phyloP scores from a whole-genome alignment of 2,329 filamentous ascomycete genomes.

The Fusarium napiforme region DNA sequence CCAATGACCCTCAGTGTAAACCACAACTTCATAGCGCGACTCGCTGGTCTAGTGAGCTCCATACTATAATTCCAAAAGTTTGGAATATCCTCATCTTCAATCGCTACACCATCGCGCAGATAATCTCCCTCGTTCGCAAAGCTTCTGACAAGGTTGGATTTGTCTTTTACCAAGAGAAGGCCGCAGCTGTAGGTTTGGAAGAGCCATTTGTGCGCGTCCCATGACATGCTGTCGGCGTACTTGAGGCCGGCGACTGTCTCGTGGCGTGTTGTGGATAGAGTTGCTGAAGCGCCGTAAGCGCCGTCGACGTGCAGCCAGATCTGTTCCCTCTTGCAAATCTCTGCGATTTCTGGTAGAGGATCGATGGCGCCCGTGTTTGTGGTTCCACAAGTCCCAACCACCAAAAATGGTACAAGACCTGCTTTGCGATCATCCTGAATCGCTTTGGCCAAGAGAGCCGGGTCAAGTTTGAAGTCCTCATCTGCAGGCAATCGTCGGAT shows the following conservation, averaged over 20 bases:
- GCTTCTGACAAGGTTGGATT: constrained; percentile 30
- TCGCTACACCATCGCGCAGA: constrained; percentile 36
- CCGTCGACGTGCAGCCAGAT: constrained; percentile 43
- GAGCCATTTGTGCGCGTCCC: constrained; percentile 46
- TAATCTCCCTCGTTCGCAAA: constrained; percentile 42
- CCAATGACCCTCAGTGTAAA: constrained; percentile 40
- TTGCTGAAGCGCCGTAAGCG: constrained; percentile 41
- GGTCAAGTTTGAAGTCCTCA: neutral
- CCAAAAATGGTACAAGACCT: constrained; percentile 9
- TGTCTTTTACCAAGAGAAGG: constrained; percentile 35
- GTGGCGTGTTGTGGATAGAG: constrained; percentile 26
- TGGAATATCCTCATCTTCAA: constrained; percentile 39
- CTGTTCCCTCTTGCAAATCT: constrained; percentile 13
- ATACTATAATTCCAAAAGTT: constrained; percentile 45
- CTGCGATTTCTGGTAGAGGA: neutral
- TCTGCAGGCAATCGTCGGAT: neutral
- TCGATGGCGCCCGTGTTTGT: constrained; percentile 28
- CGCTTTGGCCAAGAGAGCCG: neutral
- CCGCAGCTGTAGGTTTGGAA: constrained; percentile 44
- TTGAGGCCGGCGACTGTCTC: constrained; percentile 17
- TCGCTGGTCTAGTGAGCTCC: constrained; percentile 39
- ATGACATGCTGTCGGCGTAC: constrained; percentile 41
- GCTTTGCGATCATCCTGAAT: neutral
- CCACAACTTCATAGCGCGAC: constrained; percentile 43
- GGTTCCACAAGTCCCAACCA: constrained; percentile 30